phyloP scores from a whole-genome alignment of 306 rosid genomes.

The Vachellia pachyceras region DNA sequence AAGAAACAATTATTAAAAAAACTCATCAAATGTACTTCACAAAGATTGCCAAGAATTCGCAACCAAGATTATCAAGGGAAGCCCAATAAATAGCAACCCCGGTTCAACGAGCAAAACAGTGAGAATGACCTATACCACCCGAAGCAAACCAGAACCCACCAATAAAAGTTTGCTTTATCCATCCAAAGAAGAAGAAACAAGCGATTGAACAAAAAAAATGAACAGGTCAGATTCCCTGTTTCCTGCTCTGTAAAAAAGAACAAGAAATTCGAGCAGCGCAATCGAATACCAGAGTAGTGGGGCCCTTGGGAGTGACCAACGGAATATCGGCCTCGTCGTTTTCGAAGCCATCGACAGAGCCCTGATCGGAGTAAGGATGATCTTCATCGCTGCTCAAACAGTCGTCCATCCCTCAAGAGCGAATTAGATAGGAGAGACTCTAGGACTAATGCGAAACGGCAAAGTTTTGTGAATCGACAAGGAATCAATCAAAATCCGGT shows the following conservation, averaged over 20 bases:
- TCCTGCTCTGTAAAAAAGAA: background rate
- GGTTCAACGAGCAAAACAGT: background rate
- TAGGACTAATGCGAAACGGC: background rate
- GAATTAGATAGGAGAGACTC: background rate
- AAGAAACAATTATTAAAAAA: background rate
- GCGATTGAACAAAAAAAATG: background rate
- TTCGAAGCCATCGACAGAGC: slow-evolving; percentile 62
- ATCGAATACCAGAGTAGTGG: slow-evolving; percentile 71
- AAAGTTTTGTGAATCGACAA: background rate
- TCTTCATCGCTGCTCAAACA: slow-evolving; percentile 70
- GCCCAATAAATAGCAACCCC: background rate
- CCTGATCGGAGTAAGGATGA: slow-evolving; percentile 73
- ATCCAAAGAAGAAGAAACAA: background rate
- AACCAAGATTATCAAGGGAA: background rate
- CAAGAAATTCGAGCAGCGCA: background rate
- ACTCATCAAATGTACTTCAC: slow-evolving; percentile 1
- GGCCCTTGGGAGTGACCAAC: slow-evolving; percentile 60
- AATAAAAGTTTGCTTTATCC: background rate
- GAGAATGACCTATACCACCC: background rate
- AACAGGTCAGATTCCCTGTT: background rate
- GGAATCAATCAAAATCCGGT: slow-evolving; percentile 40
- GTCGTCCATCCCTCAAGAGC: slow-evolving; percentile 58
- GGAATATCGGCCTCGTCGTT: slow-evolving; percentile 67
- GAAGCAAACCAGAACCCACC: slow-evolving; percentile 10
- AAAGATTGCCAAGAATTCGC: slow-evolving; percentile 6